Base-by-base conservation (phyloP, 495 filamentous ascomycete species). In the Daldinia vernicosa region DNA sequence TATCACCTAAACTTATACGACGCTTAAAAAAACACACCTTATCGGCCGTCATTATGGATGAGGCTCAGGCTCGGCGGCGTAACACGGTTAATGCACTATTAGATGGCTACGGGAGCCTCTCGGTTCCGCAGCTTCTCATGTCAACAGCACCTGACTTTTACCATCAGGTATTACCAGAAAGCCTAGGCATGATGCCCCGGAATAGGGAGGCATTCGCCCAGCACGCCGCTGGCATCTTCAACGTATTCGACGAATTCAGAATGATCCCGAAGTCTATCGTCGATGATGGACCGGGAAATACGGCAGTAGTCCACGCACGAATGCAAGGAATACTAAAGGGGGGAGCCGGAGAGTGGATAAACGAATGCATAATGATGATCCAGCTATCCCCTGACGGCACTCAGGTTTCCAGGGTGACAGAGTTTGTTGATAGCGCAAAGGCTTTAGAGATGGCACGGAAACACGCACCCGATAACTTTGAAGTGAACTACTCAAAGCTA, bases 341-440 rank as follows among this genome's bases (percentile, higher is more conserved):
- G 5, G 66, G 43, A 40, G 50, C 17, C 2, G 69, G 58, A 4
- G 35, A 72, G 17, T 83, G 80, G 79, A 63, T 24, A 7, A 83
- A 83, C 60, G 81, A 83, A 65, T 83, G 81, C 32, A 63, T 83
- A 9, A 61, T 83, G 74, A 76, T 81, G 22, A 73, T 83, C 30
- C 58, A 65, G 26, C 39, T 83, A 17, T 72, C 67, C 5, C 60
- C 64, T 0, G 78, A 81, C 56, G 78, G 77, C 2, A 56, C 24
- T 5, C 37, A 75, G 56, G 75, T 83, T 15, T 57, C 64, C 7
- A 66, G 68, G 30, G 70, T 81, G 39, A 69, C 57, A 26, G 81
- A 83, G 76, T 82, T 81, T 64, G 81, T 82, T 22, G 81, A 83
- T 33, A 80, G 78, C 47, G 71, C 66, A 19, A 83, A 81, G 65